Base-by-base conservation (phyloP, 73 alveolate species). In the Stentor roeselii region DNA sequence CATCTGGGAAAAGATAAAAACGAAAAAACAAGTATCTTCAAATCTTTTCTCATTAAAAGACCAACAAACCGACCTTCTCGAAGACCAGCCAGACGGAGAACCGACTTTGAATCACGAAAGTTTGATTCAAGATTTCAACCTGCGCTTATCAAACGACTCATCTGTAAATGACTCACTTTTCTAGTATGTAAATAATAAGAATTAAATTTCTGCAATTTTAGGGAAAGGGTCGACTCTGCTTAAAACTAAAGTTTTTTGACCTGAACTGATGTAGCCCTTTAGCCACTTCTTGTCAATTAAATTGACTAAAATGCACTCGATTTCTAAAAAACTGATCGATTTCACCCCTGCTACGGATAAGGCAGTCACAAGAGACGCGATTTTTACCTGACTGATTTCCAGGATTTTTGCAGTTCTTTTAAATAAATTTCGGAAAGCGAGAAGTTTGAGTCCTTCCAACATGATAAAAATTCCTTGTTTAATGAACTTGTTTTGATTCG, bases 251-350 rank as follows among this genome's bases (percentile, higher is more conserved):
- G 87, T 14, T 39, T 87, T 83, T 82, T 84, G 83, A 40, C 82
- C 91, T 59, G 90, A 91, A 0, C 82, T 34, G 27, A 90, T 90
- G 75, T 90, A 90, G 3, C 96, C 96, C 59, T 90, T 90, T 3
- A 90, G 21, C 60, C 74, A 88, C 60, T 90, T 90, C 77, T 77
- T 77, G 59, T 59, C 84, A n/a, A 90, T 90, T 76, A 87, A 60
- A 42, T 87, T 87, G 39, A 92, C 91, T 14, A 90, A 59, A 6
- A 90, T 83, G 83, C 93, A 87, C 59, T 90, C 96, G 2, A 90
- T 78, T 40, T 87, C 96, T 27, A 77, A 86, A 27, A 86, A 15
- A 4, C 59, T 15, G 0, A 84, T 32, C 3, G 36, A 35, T 2
- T 75, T 83, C 30, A 75, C 90, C 11, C 75, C 86, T 3, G 42